Conservation (phyloP, 2,329 filamentous ascomycete genomes). For the Exophiala lecanii-corni region DNA sequence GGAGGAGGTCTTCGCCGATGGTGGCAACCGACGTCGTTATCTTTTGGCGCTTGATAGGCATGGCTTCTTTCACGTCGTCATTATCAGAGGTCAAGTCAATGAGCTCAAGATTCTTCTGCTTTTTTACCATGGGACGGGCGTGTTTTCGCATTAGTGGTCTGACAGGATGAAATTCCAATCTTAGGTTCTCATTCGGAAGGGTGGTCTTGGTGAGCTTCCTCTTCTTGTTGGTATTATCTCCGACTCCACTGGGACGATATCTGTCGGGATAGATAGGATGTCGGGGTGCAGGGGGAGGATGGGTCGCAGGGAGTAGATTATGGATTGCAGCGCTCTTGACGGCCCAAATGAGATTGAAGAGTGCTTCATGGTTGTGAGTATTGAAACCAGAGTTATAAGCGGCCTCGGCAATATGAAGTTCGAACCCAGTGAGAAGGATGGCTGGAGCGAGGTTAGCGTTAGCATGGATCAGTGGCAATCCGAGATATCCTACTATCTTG, state of each 20-base stretch:
- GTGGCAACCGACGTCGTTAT: slow-evolving; percentile 1
- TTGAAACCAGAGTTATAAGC: slow-evolving; percentile 21
- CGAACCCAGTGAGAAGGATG: slow-evolving; percentile 18
- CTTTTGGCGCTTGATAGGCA: slow-evolving; percentile 14
- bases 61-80: not conserved
- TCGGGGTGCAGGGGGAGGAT: not conserved
- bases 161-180: slow-evolving; percentile 13
- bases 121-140: not conserved
- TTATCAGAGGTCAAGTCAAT: slow-evolving; percentile 8
- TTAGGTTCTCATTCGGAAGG: slow-evolving; percentile 1
- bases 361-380: slow-evolving; percentile 19
- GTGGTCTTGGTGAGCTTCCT: slow-evolving; percentile 5
- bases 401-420: slow-evolving; percentile 22
- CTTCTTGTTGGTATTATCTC: slow-evolving; percentile 21
- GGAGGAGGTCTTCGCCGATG: not conserved
- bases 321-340: slow-evolving; percentile 17
- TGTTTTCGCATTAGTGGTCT: slow-evolving; percentile 13
- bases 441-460: slow-evolving; percentile 13
- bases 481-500: slow-evolving; percentile 22
- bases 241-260: slow-evolving; percentile 21
- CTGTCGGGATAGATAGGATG: slow-evolving; percentile 24
- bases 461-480: not conserved
- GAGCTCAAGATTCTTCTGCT: slow-evolving; percentile 3
- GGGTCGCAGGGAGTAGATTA: not conserved
- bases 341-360: slow-evolving; percentile 26